Evolutionary conservation across 345 rosid species (phyloP).

Genomic region (Populus pruinosa): DNA sequence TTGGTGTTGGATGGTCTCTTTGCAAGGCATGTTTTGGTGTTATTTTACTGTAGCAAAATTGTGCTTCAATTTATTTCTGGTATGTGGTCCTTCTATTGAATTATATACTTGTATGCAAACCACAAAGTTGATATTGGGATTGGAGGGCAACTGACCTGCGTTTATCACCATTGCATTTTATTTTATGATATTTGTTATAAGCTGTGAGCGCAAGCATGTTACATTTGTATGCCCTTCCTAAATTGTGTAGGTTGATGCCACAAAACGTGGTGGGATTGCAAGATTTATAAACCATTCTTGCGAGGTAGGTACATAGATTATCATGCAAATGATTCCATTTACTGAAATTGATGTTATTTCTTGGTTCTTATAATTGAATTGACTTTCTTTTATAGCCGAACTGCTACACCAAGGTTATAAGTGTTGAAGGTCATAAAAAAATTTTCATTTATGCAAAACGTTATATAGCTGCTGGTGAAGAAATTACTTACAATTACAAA

Average conservation of each 20-base stretch:
- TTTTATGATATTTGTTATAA: neutral
- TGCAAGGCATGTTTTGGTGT: neutral
- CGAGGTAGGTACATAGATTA: slow-evolving; percentile 51
- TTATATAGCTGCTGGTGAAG: slow-evolving; percentile 82
- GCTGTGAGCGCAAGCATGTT: neutral
- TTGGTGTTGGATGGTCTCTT: neutral
- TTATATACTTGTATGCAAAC: neutral
- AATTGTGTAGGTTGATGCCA: slow-evolving; percentile 80
- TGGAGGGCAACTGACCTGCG: neutral
- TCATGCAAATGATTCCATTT: neutral
- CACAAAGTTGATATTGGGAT: neutral
- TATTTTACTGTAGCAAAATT: neutral
- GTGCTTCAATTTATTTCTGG: neutral
- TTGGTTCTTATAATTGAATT: slow-evolving; percentile 17
- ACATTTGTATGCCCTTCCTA: slow-evolving; percentile 8
- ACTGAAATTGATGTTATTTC: slow-evolving; percentile 21
- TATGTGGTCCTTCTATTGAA: neutral
- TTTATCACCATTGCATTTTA: neutral
- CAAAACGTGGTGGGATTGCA: slow-evolving; percentile 98
- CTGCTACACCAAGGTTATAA: slow-evolving; percentile 96
- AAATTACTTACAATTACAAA: slow-evolving; percentile 91
- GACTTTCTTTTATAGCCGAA: slow-evolving; percentile 62
- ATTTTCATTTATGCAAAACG: slow-evolving; percentile 95
- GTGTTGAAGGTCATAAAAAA: slow-evolving; percentile 84
- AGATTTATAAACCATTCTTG: slow-evolving; percentile 99